Evolutionary conservation across 257 asterid species (phyloP).

Genomic region (Petunia axillaris): DNA sequence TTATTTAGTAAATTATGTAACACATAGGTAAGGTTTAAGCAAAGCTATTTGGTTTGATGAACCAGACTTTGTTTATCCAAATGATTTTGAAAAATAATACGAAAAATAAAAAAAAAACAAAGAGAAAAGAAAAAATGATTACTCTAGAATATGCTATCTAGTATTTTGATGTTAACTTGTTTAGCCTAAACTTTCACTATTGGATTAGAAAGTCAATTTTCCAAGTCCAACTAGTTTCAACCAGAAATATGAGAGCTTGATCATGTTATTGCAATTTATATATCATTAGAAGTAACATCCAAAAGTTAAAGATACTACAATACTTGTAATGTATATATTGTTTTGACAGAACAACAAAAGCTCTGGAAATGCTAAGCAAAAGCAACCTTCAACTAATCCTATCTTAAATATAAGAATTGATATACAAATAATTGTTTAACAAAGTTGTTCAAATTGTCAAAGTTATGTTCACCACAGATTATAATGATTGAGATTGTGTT

Average conservation of each 20-base stretch:
- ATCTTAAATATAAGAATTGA: background rate
- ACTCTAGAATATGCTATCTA: background rate
- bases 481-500: background rate
- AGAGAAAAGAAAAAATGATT: background rate
- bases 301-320: background rate
- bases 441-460: background rate
- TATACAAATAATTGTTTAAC: background rate
- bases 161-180: conserved; percentile 6
- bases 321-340: background rate
- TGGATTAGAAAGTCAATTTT: background rate
- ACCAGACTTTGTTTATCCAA: background rate
- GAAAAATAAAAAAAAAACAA: background rate
- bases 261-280: background rate
- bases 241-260: background rate
- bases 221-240: background rate
- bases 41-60: too few relatives aligned
- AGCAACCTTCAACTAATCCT: background rate
- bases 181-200: background rate
- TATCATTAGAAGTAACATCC: background rate
- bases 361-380: background rate
- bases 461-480: background rate
- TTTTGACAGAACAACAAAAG: too few relatives aligned
- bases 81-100: background rate
- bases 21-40: too few relatives aligned
- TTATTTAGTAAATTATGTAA: too few relatives aligned